phyloP scores from a whole-genome alignment of 345 rosid genomes.

The Limnanthes douglasii region DNA sequence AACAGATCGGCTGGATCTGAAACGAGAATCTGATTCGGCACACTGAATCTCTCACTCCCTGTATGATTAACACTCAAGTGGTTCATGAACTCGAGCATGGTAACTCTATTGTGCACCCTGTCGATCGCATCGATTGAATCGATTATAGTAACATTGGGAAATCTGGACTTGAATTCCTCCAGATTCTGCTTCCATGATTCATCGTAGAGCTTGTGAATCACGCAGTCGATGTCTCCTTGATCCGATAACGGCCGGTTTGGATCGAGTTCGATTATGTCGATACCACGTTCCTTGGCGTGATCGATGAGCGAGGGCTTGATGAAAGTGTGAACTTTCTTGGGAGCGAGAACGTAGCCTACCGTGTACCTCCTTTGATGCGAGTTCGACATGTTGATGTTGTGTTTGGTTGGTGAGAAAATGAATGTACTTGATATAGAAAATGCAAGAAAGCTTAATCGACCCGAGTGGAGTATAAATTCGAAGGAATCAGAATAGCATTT shows the following conservation, averaged over 20 bases:
- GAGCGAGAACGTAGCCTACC: conserved; percentile 38
- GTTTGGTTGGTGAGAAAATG: conserved; percentile 10
- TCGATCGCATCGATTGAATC: conserved; percentile 29
- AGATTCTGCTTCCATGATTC: conserved; percentile 30
- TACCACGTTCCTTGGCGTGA: conserved; percentile 19
- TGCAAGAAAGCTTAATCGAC: too few species aligned
- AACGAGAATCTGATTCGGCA: conserved; percentile 30
- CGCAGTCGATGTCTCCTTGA: conserved; percentile 48
- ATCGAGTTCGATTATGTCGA: conserved; percentile 29
- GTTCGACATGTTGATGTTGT: conserved; percentile 12
- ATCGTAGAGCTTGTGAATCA: conserved; percentile 44
- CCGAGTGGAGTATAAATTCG: too few species aligned
- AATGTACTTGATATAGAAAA: too few species aligned
- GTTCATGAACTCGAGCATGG: conserved; percentile 47
- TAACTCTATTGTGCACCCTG: conserved; percentile 24
- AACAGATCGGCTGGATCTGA: conserved; percentile 13
- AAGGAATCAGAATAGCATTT: too few species aligned
- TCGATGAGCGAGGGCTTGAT: conserved; percentile 29
- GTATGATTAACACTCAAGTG: conserved; percentile 12
- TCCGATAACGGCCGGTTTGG: conserved; percentile 21
- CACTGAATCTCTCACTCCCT: conserved; percentile 11
- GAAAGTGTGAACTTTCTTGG: conserved; percentile 32
- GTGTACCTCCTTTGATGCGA: conserved; percentile 11
- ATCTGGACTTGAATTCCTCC: conserved; percentile 13
- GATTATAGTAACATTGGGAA: conserved; percentile 32